These are phyloP conservation scores for Tremella mesenterica DNA, from an alignment of 768 basidiomycete species.

Conservation along the genomic window DNA sequence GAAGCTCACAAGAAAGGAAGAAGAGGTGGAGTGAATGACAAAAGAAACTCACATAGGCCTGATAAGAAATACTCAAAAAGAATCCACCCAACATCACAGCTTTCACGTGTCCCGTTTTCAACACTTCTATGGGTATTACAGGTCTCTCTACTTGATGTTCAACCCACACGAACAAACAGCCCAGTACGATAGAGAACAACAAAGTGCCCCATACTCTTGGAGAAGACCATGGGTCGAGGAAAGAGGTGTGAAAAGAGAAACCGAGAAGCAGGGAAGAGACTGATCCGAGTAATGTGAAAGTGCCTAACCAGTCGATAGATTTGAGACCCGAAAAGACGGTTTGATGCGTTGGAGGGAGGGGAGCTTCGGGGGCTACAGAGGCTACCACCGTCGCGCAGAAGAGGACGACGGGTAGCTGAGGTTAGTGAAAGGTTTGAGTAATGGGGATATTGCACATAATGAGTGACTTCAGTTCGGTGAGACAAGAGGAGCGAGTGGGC, in stretches of 20 bases:
- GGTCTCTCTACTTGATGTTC: slow-evolving; percentile 33
- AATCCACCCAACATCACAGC: slow-evolving; percentile 36
- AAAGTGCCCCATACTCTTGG: slow-evolving; percentile 38
- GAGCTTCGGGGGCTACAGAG: slow-evolving; percentile 27
- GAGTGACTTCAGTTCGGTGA: no score
- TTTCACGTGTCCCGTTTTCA: slow-evolving; percentile 27
- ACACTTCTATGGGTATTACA: slow-evolving; percentile 32
- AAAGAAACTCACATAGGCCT: slow-evolving; percentile 41
- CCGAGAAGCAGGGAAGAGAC: slow-evolving; percentile 39
- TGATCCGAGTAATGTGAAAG: slow-evolving; percentile 28
- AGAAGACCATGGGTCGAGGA: slow-evolving; percentile 37
- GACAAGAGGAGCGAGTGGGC: no score
- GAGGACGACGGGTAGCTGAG: slow-evolving; percentile 33
- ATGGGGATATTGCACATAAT: no score
- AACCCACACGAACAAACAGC: slow-evolving; percentile 18
- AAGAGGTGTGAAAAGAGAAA: slow-evolving; percentile 42
- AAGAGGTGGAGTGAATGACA: no score
- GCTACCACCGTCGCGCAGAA: slow-evolving; percentile 31
- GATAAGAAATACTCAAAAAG: slow-evolving; percentile 31
- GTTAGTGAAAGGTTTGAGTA: no score
- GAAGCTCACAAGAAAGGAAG: no score
- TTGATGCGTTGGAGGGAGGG: slow-evolving; percentile 25
- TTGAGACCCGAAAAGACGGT: slow-evolving; percentile 26
- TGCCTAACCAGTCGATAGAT: slow-evolving; percentile 39
- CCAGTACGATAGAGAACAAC: slow-evolving; percentile 13